Base-by-base conservation (phyloP, 164 flowering plant genomes). In the Buxus sempervirens region DNA sequence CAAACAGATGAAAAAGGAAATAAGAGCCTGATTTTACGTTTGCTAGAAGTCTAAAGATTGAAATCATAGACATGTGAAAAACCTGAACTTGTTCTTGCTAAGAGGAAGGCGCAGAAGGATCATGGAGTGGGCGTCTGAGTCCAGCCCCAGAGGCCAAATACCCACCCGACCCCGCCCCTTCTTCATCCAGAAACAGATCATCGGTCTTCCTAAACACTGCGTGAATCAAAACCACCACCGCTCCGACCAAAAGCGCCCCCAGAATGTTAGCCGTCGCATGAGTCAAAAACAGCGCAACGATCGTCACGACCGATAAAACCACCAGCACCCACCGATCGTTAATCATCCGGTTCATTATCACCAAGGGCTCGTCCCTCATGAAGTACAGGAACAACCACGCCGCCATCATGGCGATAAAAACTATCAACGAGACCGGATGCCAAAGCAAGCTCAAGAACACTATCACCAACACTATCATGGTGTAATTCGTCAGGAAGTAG, bases 381-480 rank as follows among this genome's bases (percentile, higher is more conserved):
- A 89, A 84, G 65, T 84, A 87, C 24, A 89, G 81, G 77, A 80
- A 80, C 32, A 86, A 27, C 90, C 91, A 87, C 0, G 77, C 82
- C 16, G 42, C 67, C 76, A 87, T 76, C 79, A 75, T 70, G 67
- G 69, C 23, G 16, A 84, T 14, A 68, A 84, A 82, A 53, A 86
- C 77, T 54, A 87, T 73, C 58, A 89, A 58, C 0, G 89, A 82
- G 55, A 82, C 64, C 14, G 90, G 89, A 62, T 81, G 83, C 86
- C 85, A 82, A 1, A 88, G 73, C 22, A 88, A 71, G 78, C 85
- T 82, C 26, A 82, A 64, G 71, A 86, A 85, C 58, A 88, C 58
- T 27, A 80, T 67, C 20, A 76, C 18, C n/a, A 86, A 58, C 12
- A 79, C 63, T 57, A 81, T 55, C 5, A 88, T 80, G 36, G 71